Base-by-base conservation (phyloP, 176 grass and related monocot species). In the Zea mays region DNA sequence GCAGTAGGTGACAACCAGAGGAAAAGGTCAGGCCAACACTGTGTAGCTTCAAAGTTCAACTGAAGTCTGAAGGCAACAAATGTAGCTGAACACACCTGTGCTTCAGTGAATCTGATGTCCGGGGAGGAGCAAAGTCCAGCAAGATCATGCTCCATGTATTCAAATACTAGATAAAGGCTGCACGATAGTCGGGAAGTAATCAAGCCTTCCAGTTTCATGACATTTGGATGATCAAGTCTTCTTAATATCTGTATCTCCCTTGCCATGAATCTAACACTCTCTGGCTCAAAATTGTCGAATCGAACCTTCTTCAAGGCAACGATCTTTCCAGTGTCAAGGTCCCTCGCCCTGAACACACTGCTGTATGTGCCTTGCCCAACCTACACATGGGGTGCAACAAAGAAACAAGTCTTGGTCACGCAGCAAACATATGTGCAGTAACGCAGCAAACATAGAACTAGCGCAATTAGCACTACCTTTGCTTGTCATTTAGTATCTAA, bases 131-230 rank as follows among this genome's bases (percentile, higher is more conserved):
- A 99, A 77, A 99, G 85, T 40, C 96, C 96, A 62, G 96, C 86
- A 60, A 99, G 90, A 89, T 99, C 96, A 7, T 99, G 96, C 9
- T 99, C 96, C 96, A 99, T 99, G 74, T 95, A 99, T 84, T 99
- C 96, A 54, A 99, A 99, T 44, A 99, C 96, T 65, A 99, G 88
- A 86, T 96, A 99, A 61, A 99, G 88, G 63, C 88, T 99, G 76
- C 86, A 93, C 69, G 96, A 99, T 50, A 89, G 58, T 62, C 80
- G 79, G 72, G 96, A 96, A 43, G 96, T 88, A 87, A 99, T 96
- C 81, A 99, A 81, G 43, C 96, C 96, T 84, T 99, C 92, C 78
- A 99, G 66, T 75, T 99, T 99, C 84, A 99, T 88, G 65, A 99
- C 78, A 83, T 99, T 99, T 57, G 88, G 96, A 83, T 99, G 96